Evolutionary conservation across 2,329 filamentous ascomycete genomes (phyloP).

Genomic region (Microcyclosporella mali): DNA sequence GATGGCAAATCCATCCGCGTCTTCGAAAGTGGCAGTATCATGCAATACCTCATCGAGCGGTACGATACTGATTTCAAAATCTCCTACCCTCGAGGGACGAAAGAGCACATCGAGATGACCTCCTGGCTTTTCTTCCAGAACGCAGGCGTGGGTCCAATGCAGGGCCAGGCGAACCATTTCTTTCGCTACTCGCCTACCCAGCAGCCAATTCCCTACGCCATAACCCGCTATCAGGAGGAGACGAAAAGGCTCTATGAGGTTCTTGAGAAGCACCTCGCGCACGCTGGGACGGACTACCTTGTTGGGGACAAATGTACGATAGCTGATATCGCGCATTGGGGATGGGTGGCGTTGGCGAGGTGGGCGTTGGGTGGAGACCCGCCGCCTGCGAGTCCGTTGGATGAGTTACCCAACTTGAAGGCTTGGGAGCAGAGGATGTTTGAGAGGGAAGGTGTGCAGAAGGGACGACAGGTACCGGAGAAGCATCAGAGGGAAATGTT

Average conservation of each 20-base stretch:
- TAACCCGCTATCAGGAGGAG: constrained; percentile 77
- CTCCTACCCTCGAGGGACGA: constrained; percentile 64
- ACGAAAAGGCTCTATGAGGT: constrained; percentile 72
- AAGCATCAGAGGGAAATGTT: constrained; percentile 53
- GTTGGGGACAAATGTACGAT: constrained; percentile 61
- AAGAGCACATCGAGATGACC: constrained; percentile 68
- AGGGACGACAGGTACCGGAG: constrained; percentile 65
- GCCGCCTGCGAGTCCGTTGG: constrained; percentile 37
- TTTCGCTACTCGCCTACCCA: constrained; percentile 50
- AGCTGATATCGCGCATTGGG: constrained; percentile 70
- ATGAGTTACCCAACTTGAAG: constrained; percentile 68
- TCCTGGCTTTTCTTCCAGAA: constrained; percentile 69
- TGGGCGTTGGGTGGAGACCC: constrained; percentile 55
- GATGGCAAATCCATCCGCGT: constrained; percentile 67
- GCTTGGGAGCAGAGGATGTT: constrained; percentile 69
- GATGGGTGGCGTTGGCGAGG: constrained; percentile 60
- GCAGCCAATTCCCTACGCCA: constrained; percentile 73
- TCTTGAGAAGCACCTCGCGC: constrained; percentile 62
- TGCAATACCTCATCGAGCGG: constrained; percentile 72
- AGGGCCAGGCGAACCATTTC: constrained; percentile 48
- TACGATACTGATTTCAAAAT: constrained; percentile 66
- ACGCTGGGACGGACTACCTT: constrained; percentile 45
- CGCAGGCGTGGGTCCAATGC: constrained; percentile 47
- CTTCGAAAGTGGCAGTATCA: constrained; percentile 77
- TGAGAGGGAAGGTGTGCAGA: constrained; percentile 64